Conservation (phyloP, 2,329 filamentous ascomycete genomes). For the Alternaria alternata region DNA sequence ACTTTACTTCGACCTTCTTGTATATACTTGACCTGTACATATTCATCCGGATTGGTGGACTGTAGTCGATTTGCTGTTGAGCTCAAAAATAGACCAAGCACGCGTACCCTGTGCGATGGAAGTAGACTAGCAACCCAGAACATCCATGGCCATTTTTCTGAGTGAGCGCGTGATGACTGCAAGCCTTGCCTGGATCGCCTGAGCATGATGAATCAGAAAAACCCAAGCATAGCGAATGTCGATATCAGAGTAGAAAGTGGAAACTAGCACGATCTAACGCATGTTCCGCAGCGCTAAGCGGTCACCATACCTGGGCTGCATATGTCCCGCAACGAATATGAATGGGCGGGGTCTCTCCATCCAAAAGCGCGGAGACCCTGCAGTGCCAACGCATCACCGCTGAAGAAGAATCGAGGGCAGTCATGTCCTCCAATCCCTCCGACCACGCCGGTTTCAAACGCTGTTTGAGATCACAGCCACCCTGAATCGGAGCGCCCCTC, state of each 20-base stretch:
- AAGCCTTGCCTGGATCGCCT: not conserved
- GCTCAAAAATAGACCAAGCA: constrained; percentile 4
- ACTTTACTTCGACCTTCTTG: constrained; percentile 1
- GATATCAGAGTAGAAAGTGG: not conserved
- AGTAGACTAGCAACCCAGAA: not conserved
- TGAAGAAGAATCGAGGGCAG: constrained; percentile 28
- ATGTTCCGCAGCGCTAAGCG: constrained; percentile 27
- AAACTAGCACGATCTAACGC: constrained; percentile 14
- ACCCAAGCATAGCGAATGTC: not conserved
- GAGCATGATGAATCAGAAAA: not conserved
- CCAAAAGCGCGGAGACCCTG: constrained; percentile 26
- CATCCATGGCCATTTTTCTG: not conserved
- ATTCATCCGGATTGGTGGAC: not conserved
- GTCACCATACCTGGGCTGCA: constrained; percentile 30
- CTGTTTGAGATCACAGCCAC: constrained; percentile 31
- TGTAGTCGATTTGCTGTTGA: not conserved
- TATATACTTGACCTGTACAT: constrained; percentile 16
- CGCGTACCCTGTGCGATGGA: not conserved
- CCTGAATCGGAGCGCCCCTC: constrained; percentile 19
- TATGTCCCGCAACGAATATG: constrained; percentile 16
- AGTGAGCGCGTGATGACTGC: not conserved
- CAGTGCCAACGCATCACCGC: constrained; percentile 49
- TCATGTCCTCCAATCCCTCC: constrained; percentile 41
- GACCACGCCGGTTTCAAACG: constrained; percentile 40
- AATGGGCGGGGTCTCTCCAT: constrained; percentile 24